Evolutionary conservation across 371 early-diverging fungal species (phyloP).

Genomic region (Mucor indicus): DNA sequence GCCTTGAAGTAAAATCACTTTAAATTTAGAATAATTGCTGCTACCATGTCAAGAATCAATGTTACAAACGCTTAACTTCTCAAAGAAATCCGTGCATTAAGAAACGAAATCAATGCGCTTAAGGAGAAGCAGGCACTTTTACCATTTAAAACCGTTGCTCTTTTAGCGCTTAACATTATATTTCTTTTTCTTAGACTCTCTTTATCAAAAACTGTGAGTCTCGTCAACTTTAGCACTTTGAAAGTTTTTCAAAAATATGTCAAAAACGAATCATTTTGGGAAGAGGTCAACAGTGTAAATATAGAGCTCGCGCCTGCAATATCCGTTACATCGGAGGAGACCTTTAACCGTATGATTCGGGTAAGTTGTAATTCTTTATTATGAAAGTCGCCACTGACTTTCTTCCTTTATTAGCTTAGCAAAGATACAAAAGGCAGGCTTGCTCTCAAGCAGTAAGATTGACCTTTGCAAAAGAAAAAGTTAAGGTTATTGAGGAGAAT

Average conservation of each 20-base stretch:
- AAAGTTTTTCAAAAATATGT: constrained; percentile 13
- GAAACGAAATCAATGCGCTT: too few species aligned
- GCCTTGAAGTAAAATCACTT: constrained; percentile 14
- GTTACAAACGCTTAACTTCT: too few species aligned
- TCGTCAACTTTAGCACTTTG: constrained; percentile 8
- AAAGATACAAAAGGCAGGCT: constrained; percentile 7
- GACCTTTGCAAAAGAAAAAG: constrained; percentile 10
- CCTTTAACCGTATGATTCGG: constrained; percentile 5
- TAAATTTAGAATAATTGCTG: too few species aligned
- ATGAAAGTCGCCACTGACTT: constrained; percentile 10
- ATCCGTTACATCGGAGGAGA: constrained; percentile 11
- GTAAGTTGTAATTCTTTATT: constrained; percentile 14
- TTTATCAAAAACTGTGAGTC: constrained; percentile 9
- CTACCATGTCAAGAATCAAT: too few species aligned
- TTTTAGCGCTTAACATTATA: constrained; percentile 4
- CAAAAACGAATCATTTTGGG: constrained; percentile 10
- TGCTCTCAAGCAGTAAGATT: constrained; percentile 12
- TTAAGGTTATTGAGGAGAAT: constrained; percentile 8
- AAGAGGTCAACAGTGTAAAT: constrained; percentile 5
- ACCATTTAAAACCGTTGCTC: constrained; percentile 4
- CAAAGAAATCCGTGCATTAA: too few species aligned
- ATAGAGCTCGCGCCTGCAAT: constrained; percentile 13
- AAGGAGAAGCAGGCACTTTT: too few species aligned
- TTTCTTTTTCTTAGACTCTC: constrained; percentile 11
- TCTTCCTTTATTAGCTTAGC: constrained; percentile 12